phyloP scores from a whole-genome alignment of 768 basidiomycete species.

The Suillus paluster region DNA sequence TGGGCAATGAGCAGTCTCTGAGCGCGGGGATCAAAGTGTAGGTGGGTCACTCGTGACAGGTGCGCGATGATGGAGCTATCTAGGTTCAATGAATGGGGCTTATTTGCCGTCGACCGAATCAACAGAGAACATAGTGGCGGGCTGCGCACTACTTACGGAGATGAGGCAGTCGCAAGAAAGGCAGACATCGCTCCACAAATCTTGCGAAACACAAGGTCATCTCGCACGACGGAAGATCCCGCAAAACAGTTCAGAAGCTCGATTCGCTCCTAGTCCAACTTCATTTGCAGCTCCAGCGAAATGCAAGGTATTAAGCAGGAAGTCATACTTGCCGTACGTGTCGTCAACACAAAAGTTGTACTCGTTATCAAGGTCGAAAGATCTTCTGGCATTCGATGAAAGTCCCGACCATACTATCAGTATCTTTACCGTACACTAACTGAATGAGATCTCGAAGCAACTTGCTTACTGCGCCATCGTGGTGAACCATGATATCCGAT shows the following conservation, averaged over 20 bases:
- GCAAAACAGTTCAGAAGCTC: not conserved
- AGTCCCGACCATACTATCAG: constrained; percentile 98
- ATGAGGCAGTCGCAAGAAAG: not conserved
- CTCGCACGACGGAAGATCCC: not conserved
- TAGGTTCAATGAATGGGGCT: not conserved
- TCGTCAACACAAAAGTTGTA: constrained; percentile 92
- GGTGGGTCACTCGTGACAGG: not conserved
- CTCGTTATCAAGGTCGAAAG: no score
- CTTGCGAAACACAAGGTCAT: not conserved
- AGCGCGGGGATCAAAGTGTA: not conserved
- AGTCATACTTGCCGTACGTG: constrained; percentile 79
- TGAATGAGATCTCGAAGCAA: no score
- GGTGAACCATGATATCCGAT: constrained; percentile 93
- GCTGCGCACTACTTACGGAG: not conserved
- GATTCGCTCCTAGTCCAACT: constrained; percentile 77
- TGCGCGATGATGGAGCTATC: not conserved
- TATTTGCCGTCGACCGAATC: not conserved
- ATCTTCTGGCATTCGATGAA: constrained; percentile 96
- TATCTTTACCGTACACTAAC: constrained; percentile 97
- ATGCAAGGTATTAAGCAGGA: constrained; percentile 79
- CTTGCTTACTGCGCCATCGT: constrained; percentile 97
- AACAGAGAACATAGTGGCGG: not conserved
- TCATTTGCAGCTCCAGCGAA: constrained; percentile 81
- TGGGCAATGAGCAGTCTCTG: not conserved
- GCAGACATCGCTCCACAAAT: not conserved